Conservation (phyloP, 352 stramenopile species). For the Saprolegnia parasitica region DNA sequence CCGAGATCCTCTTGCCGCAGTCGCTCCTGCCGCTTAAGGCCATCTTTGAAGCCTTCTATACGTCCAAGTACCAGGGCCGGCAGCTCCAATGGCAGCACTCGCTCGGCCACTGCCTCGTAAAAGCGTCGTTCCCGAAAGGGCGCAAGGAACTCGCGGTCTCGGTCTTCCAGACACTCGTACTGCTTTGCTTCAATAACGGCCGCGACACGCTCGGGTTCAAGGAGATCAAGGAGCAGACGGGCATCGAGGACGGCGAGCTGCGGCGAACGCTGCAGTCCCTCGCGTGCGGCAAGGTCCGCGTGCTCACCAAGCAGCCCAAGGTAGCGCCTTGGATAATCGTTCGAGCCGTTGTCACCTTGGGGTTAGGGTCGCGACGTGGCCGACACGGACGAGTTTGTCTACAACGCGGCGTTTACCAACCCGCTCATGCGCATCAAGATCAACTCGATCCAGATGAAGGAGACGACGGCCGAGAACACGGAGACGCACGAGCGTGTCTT, state of each 20-base stretch:
- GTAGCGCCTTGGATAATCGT: neutral
- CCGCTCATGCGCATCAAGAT: conserved; percentile 91
- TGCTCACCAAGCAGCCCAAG: conserved; percentile 84
- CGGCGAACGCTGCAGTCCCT: conserved; percentile 86
- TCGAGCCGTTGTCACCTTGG: neutral
- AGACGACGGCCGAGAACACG: conserved; percentile 90
- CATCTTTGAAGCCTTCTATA: conserved; percentile 89
- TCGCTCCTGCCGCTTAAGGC: conserved; percentile 60
- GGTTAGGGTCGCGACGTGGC: conserved; percentile 70
- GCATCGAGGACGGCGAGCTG: conserved; percentile 87
- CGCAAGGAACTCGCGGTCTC: conserved; percentile 87
- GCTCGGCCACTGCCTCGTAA: conserved; percentile 84
- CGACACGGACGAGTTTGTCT: conserved; percentile 79
- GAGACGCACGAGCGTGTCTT: conserved; percentile 93
- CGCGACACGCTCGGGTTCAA: conserved; percentile 64
- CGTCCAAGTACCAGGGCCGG: conserved; percentile 81
- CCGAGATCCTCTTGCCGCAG: conserved; percentile 74
- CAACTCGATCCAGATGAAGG: conserved; percentile 94
- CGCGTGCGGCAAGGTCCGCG: conserved; percentile 83
- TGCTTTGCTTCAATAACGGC: conserved; percentile 77
- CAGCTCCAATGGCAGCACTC: conserved; percentile 90
- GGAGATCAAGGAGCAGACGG: conserved; percentile 83
- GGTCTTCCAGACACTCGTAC: conserved; percentile 81
- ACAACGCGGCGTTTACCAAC: conserved; percentile 84
- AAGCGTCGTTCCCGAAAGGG: conserved; percentile 69